Conservation (phyloP, 768 basidiomycete genomes). For the Mycena vitilis region DNA sequence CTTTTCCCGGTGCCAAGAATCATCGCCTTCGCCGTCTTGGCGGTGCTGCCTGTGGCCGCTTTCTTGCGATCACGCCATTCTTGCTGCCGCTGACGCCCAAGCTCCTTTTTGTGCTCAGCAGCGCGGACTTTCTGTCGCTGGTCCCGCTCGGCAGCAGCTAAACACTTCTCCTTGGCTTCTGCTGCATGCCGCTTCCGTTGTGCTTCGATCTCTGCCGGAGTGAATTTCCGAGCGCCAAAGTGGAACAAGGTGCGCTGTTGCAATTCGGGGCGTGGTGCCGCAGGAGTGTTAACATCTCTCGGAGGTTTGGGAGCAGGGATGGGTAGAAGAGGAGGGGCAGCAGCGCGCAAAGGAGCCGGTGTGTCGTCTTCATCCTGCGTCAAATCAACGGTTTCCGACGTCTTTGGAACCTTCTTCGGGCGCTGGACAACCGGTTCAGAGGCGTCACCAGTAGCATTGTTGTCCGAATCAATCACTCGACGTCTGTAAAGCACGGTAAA, state of each 20-base stretch:
- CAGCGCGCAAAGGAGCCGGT: no score
- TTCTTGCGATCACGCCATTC: constrained; percentile 7
- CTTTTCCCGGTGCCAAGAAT: no score
- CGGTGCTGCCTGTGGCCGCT: no score
- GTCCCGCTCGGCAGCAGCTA: neutral
- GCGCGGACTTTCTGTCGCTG: neutral
- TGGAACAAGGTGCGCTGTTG: constrained; percentile 7
- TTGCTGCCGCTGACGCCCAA: neutral
- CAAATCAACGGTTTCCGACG: neutral
- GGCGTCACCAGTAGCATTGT: neutral
- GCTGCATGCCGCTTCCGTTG: constrained; percentile 4
- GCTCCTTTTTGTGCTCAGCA: neutral
- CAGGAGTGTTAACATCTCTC: no score
- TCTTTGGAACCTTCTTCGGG: neutral
- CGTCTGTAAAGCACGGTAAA: neutral
- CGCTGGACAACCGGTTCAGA: neutral
- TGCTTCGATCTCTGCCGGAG: neutral
- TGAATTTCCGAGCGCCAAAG: neutral
- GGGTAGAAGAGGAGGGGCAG: neutral
- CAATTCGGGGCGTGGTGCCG: neutral
- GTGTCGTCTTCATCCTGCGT: neutral
- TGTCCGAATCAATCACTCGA: neutral
- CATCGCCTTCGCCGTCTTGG: no score
- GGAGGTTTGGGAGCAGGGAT: neutral
- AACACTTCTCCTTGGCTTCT: neutral